Percentiles rank a stretch among this genome's conserved stretches.
phyloP scores from a whole-genome alignment of 2,329 filamentous ascomycete genomes.

The Daldinia sp. region DNA sequence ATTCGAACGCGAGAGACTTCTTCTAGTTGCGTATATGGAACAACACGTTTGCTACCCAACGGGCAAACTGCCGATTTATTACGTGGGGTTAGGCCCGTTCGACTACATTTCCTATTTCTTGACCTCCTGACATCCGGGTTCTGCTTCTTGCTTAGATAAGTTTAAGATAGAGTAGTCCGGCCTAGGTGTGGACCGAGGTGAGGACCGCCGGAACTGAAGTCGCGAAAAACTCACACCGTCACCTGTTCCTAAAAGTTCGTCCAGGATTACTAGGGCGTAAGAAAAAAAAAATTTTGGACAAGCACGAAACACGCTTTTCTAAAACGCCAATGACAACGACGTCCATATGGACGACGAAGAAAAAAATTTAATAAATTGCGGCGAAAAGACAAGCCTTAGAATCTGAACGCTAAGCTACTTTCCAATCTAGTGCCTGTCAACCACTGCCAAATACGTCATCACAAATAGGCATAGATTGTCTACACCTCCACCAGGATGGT shows the following conservation, averaged over 20 bases:
- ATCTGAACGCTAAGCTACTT: constrained; percentile 27
- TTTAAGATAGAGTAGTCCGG: background rate
- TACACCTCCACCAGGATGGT: too few species aligned
- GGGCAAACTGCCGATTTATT: constrained; percentile 31
- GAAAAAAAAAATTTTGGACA: background rate
- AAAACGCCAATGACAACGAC: background rate
- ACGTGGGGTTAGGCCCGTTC: constrained; percentile 23
- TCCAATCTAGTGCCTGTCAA: constrained; percentile 22
- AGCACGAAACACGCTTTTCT: background rate
- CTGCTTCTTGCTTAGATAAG: constrained; percentile 1
- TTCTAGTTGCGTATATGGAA: constrained; percentile 17
- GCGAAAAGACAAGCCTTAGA: constrained; percentile 27
- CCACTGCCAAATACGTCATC: constrained; percentile 31
- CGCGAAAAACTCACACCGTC: background rate
- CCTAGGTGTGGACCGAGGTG: background rate
- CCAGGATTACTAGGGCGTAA: background rate
- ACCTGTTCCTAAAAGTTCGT: background rate
- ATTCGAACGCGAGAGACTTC: constrained; percentile 28
- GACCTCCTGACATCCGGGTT: constrained; percentile 14
- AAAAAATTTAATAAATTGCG: constrained; percentile 29
- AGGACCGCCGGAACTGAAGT: background rate
- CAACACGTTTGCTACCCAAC: constrained; percentile 35
- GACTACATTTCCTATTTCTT: constrained; percentile 2
- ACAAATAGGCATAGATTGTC: constrained; percentile 6
- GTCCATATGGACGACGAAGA: constrained; percentile 4